phyloP scores from a whole-genome alignment of 2,329 filamentous ascomycete genomes.

The Colletotrichum lini region DNA sequence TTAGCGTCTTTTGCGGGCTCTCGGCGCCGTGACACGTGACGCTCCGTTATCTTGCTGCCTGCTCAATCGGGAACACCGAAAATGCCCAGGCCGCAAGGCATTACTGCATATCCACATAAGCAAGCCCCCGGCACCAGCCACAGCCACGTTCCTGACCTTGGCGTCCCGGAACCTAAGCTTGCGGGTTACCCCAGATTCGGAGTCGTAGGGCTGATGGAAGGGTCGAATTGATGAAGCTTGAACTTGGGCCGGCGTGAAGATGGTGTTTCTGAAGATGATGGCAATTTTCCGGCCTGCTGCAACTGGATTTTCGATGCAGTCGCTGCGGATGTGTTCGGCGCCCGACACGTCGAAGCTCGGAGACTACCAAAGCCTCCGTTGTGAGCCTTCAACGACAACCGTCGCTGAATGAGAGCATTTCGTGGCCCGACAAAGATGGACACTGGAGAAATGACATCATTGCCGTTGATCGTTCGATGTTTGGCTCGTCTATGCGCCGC shows the following conservation, averaged over 20 bases:
- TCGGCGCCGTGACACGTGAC: slow-evolving; percentile 36
- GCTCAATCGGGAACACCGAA: slow-evolving; percentile 25
- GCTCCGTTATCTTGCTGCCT: slow-evolving; percentile 22
- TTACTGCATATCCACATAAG: not conserved
- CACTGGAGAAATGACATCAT: slow-evolving; percentile 39
- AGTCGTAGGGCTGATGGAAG: slow-evolving; percentile 42
- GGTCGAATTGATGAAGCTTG: slow-evolving; percentile 37
- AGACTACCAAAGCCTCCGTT: slow-evolving; percentile 9
- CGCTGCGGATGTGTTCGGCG: not conserved
- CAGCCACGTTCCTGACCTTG: slow-evolving; percentile 40
- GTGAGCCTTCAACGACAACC: slow-evolving; percentile 20
- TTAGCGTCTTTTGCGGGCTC: slow-evolving; percentile 40
- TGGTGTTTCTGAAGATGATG: not conserved
- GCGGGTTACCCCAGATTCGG: slow-evolving; percentile 42
- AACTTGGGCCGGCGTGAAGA: slow-evolving; percentile 19
- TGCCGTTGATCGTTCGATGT: slow-evolving; percentile 30
- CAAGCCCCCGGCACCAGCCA: slow-evolving; percentile 33
- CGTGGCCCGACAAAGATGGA: slow-evolving; percentile 19
- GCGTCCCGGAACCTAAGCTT: slow-evolving; percentile 31
- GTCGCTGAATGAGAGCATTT: slow-evolving; percentile 14
- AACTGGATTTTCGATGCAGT: not conserved
- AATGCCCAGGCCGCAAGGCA: slow-evolving; percentile 36
- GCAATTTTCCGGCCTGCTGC: slow-evolving; percentile 8
- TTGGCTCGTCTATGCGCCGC: slow-evolving; percentile 28
- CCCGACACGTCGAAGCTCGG: not conserved